Base-by-base conservation (phyloP, 2,329 filamentous ascomycete genomes). In the Ramularia endophylla region DNA sequence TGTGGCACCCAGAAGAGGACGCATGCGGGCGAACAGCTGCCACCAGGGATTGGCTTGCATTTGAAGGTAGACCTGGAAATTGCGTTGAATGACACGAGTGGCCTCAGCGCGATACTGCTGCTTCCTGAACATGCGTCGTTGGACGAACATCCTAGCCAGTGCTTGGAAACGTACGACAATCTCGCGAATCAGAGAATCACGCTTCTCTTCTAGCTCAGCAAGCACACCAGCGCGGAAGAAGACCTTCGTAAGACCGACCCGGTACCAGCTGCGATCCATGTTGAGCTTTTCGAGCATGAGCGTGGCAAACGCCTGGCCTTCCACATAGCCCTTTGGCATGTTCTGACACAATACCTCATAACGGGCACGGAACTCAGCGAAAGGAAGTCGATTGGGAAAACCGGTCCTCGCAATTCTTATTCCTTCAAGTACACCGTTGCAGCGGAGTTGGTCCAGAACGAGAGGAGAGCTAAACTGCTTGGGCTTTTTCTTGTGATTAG, bases 341-440 rank as follows among this genome's bases (percentile, higher is more conserved):
- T 85, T 81, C 20, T 75, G 76, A 61, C 90, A 97, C 5, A 98
- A 77, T 5, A 98, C 90, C 61, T 97, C 92, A 63, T 98, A 98
- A 48, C 92, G 82, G 57, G 94, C 87, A 40, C 92, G 81, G 67
- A 98, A 98, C 60, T 98, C 94, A 2, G 85, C 77, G 61, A 98
- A 98, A 0, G 86, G 77, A 22, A 98, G 73, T 53, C 92, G 77
- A 61, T 98, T 98, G 37, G 92, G 92, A 62, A 98, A 98, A 17
- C 92, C 92, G 4, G 94, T 98, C 33, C 92, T 81, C 17, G 92
- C 92, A 64, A 98, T 98, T 47, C 92, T 80, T 58, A 98, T 98
- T 48, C 92, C 92, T 67, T 98, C 92, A n/a, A 98, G 74, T 2
- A 98, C 92, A 84, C 92, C 92, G 62, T 98, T 98, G 68, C 92